Evolutionary conservation across 2,329 filamentous ascomycete species (phyloP), one percentile per base, ranked within the genome.

Genomic region (Phoma sp.): DNA sequence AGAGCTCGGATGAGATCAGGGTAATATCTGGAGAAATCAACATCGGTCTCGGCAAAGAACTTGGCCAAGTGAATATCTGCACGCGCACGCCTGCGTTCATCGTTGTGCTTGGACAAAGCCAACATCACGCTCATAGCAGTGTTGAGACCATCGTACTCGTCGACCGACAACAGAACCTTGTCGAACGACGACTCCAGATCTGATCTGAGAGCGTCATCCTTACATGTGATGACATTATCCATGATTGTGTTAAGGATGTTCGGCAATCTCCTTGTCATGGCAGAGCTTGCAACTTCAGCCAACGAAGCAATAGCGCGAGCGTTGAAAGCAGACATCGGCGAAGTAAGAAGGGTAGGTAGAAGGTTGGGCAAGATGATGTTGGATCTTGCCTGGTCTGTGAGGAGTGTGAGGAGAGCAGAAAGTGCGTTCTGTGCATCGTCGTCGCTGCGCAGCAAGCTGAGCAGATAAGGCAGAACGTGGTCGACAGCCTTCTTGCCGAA

Each of bases 321-420:
- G 71, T 99, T 97, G 83, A 99, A 99, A 1, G 89, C 86, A 23
- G 92, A 90, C 65, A 99, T 96, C 1, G 95, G 95, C 47, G 92
- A 88, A 7, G 90, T 89, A 54, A 96, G 90, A 26, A 99, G 84
- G 2, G 93, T 98, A 0, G 96, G 95, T 56, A 99, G 92, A 50
- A 99, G 87, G 75, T 96, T 97, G 17, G 95, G 96, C 53, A 99
- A 80, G 67, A 99, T 99, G 65, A 96, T 93, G 74, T 97, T 99
- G 18, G 93, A 96, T 60, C 95, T 86, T 7, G 92, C 95, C 14
- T 91, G 88, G 75, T 99, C 95, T 0, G 93, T 98, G 59, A 99
- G 87, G 18, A 99, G 84, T 0, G 95, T 99, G 59, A 99, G 84
- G 36, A 99, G 87, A 34, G 95, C 96, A 45, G 92, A 90, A 17